Evolutionary conservation across 768 basidiomycete species (phyloP).

Genomic region (Mycena metata): DNA sequence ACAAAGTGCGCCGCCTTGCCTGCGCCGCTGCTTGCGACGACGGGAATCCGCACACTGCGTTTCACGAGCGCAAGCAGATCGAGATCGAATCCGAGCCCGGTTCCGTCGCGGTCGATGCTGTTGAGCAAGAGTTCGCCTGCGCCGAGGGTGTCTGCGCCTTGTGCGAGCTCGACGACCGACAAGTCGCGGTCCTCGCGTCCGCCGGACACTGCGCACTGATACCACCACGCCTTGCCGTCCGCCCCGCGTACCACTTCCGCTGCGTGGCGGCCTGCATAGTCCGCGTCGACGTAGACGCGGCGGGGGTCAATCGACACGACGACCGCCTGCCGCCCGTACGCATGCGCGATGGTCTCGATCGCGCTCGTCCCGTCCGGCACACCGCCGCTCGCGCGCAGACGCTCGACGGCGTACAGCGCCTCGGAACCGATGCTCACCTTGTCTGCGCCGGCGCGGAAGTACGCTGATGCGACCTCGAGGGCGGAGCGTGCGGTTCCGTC

Average conservation of each 20-base stretch:
- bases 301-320: slow-evolving; percentile 98
- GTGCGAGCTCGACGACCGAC: slow-evolving; percentile 91
- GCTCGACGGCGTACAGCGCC: slow-evolving; percentile 94
- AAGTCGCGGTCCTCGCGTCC: slow-evolving; percentile 87
- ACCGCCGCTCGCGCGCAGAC: slow-evolving; percentile 63
- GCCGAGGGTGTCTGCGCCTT: slow-evolving; percentile 90
- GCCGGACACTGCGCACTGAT: slow-evolving; percentile 97
- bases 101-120: slow-evolving; percentile 96
- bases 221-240: slow-evolving; percentile 93
- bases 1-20: slow-evolving; percentile 87
- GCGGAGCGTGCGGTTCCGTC: slow-evolving; percentile 91
- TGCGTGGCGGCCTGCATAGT: slow-evolving; percentile 73
- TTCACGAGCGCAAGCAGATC: slow-evolving; percentile 85
- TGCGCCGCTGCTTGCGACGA: slow-evolving; percentile 96
- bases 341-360: slow-evolving; percentile 91
- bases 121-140: slow-evolving; percentile 97
- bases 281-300: slow-evolving; percentile 80
- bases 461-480: slow-evolving; percentile 94
- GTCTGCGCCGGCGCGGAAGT: slow-evolving; percentile 98
- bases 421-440: slow-evolving; percentile 99
- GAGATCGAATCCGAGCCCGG: slow-evolving; percentile 91
- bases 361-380: slow-evolving; percentile 81
- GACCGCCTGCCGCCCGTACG: slow-evolving; percentile 96
- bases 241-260: slow-evolving; percentile 75
- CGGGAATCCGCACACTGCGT: slow-evolving; percentile 85